phyloP scores from a whole-genome alignment of 2,329 filamentous ascomycete species.

The Sarocladiaceae sp. region DNA sequence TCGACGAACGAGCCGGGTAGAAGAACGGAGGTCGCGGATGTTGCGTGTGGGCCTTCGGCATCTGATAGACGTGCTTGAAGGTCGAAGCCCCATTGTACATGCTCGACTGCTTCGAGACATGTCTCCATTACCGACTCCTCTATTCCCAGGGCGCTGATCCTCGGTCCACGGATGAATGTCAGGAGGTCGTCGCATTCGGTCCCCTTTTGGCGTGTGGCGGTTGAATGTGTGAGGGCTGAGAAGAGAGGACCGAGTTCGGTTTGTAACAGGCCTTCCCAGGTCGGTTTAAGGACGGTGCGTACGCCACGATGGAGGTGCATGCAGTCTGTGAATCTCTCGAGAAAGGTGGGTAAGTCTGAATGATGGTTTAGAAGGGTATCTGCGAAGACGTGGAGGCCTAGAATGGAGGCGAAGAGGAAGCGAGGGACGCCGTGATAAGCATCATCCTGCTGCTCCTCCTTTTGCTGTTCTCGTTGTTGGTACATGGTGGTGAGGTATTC shows the following conservation, averaged over 20 bases:
- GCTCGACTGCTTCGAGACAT: slow-evolving; percentile 23
- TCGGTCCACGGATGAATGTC: slow-evolving; percentile 21
- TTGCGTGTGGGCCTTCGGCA: slow-evolving; percentile 23
- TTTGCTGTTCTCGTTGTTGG: not conserved
- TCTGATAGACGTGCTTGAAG: slow-evolving; percentile 21
- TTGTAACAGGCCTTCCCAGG: slow-evolving; percentile 29
- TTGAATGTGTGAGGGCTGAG: not conserved
- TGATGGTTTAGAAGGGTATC: slow-evolving; percentile 38
- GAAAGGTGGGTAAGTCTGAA: slow-evolving; percentile 31
- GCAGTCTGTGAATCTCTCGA: slow-evolving; percentile 37
- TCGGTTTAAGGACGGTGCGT: slow-evolving; percentile 28
- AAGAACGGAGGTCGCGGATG: slow-evolving; percentile 27
- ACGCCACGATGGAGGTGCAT: slow-evolving; percentile 39
- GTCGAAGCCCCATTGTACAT: slow-evolving; percentile 31
- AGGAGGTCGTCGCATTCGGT: slow-evolving; percentile 22
- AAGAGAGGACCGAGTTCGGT: slow-evolving; percentile 28
- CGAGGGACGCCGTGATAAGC: slow-evolving; percentile 29
- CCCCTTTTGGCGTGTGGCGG: slow-evolving; percentile 17
- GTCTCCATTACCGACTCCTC: slow-evolving; percentile 13
- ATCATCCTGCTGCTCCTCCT: slow-evolving; percentile 12
- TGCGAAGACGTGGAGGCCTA: slow-evolving; percentile 44
- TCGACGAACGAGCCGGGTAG: slow-evolving; percentile 29
- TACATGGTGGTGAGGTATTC: slow-evolving; percentile 3
- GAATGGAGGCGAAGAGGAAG: slow-evolving; percentile 39
- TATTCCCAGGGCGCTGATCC: not conserved